These are phyloP conservation scores for Aspergillus thermomutatus DNA, from an alignment of 2,329 filamentous ascomycete genomes.

Conservation along the genomic window DNA sequence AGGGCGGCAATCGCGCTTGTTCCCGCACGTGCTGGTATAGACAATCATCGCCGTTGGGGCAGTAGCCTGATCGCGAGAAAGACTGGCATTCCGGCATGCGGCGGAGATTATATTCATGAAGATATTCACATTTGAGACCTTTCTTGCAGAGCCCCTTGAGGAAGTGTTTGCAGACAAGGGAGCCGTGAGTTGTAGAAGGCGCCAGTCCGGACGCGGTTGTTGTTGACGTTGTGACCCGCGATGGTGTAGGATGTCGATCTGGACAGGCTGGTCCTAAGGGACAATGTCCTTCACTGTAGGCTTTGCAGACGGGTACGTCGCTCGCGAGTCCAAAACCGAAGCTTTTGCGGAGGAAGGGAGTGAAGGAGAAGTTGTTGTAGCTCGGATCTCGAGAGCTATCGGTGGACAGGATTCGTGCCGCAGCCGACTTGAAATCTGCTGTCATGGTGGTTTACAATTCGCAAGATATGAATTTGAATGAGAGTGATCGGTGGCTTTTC, in stretches of 20 bases:
- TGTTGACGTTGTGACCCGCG: conserved; percentile 41
- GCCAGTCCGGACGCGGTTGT: conserved; percentile 42
- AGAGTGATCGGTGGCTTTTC: neutral
- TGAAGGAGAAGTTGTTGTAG: conserved; percentile 75
- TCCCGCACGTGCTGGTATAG: conserved; percentile 88
- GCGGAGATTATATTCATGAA: conserved; percentile 97
- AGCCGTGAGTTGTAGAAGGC: conserved; percentile 43
- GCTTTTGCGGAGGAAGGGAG: conserved; percentile 75
- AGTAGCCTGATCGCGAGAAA: conserved; percentile 89
- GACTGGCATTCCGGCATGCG: conserved; percentile 99
- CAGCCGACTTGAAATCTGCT: conserved; percentile 30
- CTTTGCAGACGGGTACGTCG: conserved; percentile 77
- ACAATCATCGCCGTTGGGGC: conserved; percentile 95
- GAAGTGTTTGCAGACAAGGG: conserved; percentile 97
- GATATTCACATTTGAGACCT: conserved; percentile 92
- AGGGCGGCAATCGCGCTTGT: conserved; percentile 72
- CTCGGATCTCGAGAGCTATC: conserved; percentile 34
- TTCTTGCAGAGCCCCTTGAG: conserved; percentile 97
- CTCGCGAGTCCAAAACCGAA: conserved; percentile 81
- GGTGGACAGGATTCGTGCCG: conserved; percentile 33
- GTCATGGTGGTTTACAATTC: conserved; percentile 24
- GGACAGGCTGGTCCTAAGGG: conserved; percentile 79
- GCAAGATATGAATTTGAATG: neutral
- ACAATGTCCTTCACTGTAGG: conserved; percentile 82
- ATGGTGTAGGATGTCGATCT: conserved; percentile 68